A percentile compares a stretch with the other conserved stretches of the same genome.
Conservation (phyloP, 495 filamentous ascomycete genomes). For the Lentithecium fluviatile region DNA sequence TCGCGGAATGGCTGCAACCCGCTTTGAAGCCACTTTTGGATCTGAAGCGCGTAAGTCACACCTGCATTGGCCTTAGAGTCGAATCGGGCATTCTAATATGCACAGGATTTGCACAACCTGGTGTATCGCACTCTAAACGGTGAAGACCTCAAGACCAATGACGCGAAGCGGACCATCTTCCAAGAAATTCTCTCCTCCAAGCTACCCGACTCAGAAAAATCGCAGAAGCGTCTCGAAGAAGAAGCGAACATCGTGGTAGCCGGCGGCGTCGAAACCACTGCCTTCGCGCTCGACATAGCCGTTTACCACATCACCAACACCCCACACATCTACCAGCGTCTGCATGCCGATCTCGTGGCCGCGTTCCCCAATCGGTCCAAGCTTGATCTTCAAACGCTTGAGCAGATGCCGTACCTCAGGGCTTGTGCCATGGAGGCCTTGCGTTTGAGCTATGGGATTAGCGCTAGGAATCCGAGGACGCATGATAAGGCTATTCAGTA, state of each 20-base stretch:
- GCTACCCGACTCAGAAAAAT: constrained; percentile 26
- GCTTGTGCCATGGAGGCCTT: constrained; percentile 29
- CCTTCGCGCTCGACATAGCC: constrained; percentile 35
- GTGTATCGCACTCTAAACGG: constrained; percentile 14
- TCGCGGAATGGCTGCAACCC: constrained; percentile 22
- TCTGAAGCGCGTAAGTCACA: constrained; percentile 18
- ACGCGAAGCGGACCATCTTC: constrained; percentile 19
- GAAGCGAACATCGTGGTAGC: constrained; percentile 40
- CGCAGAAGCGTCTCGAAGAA: constrained; percentile 37
- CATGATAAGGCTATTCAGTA: constrained; percentile 2
- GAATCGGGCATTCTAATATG: not conserved
- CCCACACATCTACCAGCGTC: constrained; percentile 19
- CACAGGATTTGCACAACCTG: constrained; percentile 12
- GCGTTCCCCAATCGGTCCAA: constrained; percentile 25
- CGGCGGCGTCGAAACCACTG: constrained; percentile 46
- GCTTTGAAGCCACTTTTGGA: constrained; percentile 15
- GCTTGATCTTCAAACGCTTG: constrained; percentile 39
- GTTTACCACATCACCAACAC: constrained; percentile 41
- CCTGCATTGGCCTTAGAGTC: not conserved
- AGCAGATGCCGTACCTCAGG: constrained; percentile 40
- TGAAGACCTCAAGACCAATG: constrained; percentile 6
- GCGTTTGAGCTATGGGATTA: constrained; percentile 15
- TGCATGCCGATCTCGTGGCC: constrained; percentile 21
- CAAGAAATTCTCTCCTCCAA: constrained; percentile 22
- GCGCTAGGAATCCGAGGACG: constrained; percentile 24